Conservation (phyloP, 1,284 basidiomycete genomes). For the Golubevia pallescens region DNA sequence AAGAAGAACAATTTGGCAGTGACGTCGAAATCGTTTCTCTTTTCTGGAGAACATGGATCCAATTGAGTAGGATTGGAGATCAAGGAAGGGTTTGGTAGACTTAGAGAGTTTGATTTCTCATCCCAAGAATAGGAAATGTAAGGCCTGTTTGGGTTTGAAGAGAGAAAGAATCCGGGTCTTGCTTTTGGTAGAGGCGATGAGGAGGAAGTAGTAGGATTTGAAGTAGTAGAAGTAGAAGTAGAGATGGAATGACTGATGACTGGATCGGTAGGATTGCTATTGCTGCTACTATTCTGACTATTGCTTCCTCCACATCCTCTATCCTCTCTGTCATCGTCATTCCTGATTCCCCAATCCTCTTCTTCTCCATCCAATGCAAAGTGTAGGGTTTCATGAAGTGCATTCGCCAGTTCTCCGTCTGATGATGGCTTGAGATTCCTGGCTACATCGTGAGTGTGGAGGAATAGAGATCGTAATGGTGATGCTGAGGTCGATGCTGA, state of each 20-base stretch:
- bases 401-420: constrained; percentile 47
- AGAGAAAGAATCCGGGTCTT: constrained; percentile 29
- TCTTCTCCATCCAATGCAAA: constrained; percentile 47
- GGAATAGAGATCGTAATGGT: constrained; percentile 26
- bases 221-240: constrained; percentile 2
- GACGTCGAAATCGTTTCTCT: constrained; percentile 40
- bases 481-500: background rate
- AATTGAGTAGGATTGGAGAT: constrained; percentile 35
- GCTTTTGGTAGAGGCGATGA: background rate
- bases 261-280: constrained; percentile 4
- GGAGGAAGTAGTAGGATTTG: background rate
- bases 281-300: background rate
- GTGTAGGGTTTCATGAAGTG: constrained; percentile 53
- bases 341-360: constrained; percentile 28
- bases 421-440: constrained; percentile 41
- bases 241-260: constrained; percentile 22
- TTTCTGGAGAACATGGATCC: constrained; percentile 37
- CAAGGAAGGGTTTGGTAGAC: constrained; percentile 35
- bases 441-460: constrained; percentile 50
- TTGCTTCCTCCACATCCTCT: background rate
- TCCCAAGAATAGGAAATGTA: constrained; percentile 44
- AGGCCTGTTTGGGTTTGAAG: constrained; percentile 22
- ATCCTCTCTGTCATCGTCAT: background rate
- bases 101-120: constrained; percentile 16
- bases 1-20: constrained; percentile 56